Evolutionary conservation across 768 basidiomycete genomes (phyloP).

Genomic region (Trametes maxima): DNA sequence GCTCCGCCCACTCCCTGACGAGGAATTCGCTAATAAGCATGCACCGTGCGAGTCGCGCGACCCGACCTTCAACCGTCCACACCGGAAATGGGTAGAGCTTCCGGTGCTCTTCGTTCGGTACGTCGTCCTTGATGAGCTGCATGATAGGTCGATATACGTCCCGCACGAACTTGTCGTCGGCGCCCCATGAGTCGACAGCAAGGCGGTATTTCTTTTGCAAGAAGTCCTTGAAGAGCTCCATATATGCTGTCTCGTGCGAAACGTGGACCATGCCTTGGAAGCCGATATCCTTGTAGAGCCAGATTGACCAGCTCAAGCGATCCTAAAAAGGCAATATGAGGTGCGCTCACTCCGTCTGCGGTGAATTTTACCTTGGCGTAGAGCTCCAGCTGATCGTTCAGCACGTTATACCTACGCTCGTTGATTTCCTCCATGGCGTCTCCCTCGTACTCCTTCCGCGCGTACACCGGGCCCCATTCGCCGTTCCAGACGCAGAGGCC

Average conservation of each 20-base stretch:
- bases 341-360: not conserved
- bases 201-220: conserved; percentile 78
- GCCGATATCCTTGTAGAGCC: conserved; percentile 86
- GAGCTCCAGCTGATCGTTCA: conserved; percentile 73
- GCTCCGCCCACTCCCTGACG: conserved; percentile 72
- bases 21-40: conserved; percentile 72
- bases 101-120: conserved; percentile 47
- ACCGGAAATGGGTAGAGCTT: conserved; percentile 61
- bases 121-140: conserved; percentile 60
- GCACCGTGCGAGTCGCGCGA: conserved; percentile 60
- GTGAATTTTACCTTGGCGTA: conserved; percentile 54
- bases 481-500: conserved; percentile 78
- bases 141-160: conserved; percentile 67
- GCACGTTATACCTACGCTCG: conserved; percentile 61
- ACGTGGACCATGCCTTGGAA: conserved; percentile 86
- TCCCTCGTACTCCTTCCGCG: conserved; percentile 54
- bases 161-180: conserved; percentile 59
- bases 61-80: conserved; percentile 60
- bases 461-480: conserved; percentile 87
- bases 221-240: conserved; percentile 68
- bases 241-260: conserved; percentile 69
- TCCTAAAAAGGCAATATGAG: conserved; percentile 21
- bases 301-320: conserved; percentile 78
- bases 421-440: conserved; percentile 68
- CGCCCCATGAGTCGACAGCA: conserved; percentile 79